Conservation (phyloP, 140 eudicot species). For the Oenanthe javanica region DNA sequence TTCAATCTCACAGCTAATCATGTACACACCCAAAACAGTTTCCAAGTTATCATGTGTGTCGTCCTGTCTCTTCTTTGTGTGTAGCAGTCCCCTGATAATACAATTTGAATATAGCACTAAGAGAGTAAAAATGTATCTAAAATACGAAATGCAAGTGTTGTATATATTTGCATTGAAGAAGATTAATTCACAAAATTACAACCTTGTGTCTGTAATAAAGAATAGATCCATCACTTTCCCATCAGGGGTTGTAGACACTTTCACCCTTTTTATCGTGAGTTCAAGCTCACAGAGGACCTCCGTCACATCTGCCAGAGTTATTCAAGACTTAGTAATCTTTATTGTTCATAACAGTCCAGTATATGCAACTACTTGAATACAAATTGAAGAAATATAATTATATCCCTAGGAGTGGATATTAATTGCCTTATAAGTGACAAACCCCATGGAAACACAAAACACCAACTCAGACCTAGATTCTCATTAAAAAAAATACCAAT, state of each 20-base stretch:
- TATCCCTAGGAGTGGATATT: neutral
- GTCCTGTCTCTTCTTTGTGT: conserved; percentile 53
- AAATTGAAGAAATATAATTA: neutral
- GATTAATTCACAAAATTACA: conserved; percentile 9
- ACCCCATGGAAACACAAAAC: neutral
- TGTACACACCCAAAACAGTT: conserved; percentile 50
- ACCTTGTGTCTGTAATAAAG: conserved; percentile 86
- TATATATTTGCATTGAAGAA: neutral
- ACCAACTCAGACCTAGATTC: neutral
- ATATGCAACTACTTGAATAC: neutral
- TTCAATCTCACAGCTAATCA: conserved; percentile 72
- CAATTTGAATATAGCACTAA: neutral
- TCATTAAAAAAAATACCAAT: neutral
- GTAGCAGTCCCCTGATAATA: conserved; percentile 66
- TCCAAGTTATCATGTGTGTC: conserved; percentile 47
- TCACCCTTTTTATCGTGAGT: conserved; percentile 66
- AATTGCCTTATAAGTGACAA: no score
- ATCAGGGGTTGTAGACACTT: conserved; percentile 94
- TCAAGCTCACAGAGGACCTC: conserved; percentile 79
- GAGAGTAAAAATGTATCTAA: neutral
- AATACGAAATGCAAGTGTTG: neutral
- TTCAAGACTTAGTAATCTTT: neutral
- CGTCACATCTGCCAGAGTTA: conserved; percentile 50
- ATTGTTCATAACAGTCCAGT: neutral
- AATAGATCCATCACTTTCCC: conserved; percentile 92